Percentiles rank a stretch among this genome's conserved stretches.
These are phyloP conservation scores for Penicillium herquei DNA, from an alignment of 495 filamentous ascomycete species.

Conservation along the genomic window DNA sequence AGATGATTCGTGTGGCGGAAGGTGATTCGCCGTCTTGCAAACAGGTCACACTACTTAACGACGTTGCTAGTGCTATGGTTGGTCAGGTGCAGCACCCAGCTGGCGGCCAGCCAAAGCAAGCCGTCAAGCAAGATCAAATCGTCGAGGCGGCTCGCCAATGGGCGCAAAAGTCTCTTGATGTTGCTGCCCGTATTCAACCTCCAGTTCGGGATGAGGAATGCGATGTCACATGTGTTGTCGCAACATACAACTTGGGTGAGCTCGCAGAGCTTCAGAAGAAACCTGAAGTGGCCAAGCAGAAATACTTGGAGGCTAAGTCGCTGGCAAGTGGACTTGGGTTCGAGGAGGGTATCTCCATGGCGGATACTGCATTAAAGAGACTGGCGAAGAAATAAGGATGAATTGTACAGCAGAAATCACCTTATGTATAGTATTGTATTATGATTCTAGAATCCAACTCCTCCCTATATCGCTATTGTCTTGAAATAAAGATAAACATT, in stretches of 20 bases:
- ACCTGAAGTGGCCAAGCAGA: conserved; percentile 54
- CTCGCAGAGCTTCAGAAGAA: conserved; percentile 71
- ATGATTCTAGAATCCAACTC: conserved; percentile 18
- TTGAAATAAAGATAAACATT: no score
- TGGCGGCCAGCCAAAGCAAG: conserved; percentile 43
- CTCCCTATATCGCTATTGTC: neutral
- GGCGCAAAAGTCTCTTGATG: conserved; percentile 70
- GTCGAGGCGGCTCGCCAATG: conserved; percentile 65
- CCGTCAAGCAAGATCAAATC: conserved; percentile 46
- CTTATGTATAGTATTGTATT: conserved; percentile 17
- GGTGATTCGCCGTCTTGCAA: conserved; percentile 57
- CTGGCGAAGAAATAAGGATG: conserved; percentile 30
- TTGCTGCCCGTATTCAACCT: conserved; percentile 54
- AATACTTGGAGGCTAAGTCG: conserved; percentile 58
- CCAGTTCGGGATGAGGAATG: conserved; percentile 74
- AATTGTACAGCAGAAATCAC: neutral
- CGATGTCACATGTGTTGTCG: conserved; percentile 77
- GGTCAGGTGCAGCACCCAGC: conserved; percentile 31
- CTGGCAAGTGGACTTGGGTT: conserved; percentile 64
- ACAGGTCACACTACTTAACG: conserved; percentile 60
- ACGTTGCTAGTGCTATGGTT: conserved; percentile 34
- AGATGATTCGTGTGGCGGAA: conserved; percentile 46
- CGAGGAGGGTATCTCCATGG: conserved; percentile 59
- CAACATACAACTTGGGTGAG: conserved; percentile 83
- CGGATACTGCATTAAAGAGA: conserved; percentile 47